phyloP scores from a whole-genome alignment of 2,329 filamentous ascomycete genomes.

The Ophiostoma pallidulum region DNA sequence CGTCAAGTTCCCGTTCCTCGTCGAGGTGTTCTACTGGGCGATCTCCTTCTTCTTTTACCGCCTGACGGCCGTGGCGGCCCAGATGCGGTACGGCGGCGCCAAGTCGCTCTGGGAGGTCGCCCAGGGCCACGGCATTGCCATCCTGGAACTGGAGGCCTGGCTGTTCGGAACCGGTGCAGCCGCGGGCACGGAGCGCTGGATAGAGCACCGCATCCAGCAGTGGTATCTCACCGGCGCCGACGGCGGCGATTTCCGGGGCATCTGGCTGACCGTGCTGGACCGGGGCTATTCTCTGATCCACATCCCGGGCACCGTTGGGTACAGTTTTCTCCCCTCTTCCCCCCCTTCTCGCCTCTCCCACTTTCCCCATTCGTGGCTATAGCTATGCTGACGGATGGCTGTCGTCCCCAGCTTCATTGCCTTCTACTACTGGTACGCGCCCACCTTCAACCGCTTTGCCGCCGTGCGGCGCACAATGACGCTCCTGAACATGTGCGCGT shows the following conservation, averaged over 20 bases:
- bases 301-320: conserved; percentile 41
- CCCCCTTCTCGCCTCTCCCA: not conserved
- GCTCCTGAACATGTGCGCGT: conserved; percentile 51
- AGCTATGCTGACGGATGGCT: conserved; percentile 12
- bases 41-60: conserved; percentile 57
- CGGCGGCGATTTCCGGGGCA: conserved; percentile 24
- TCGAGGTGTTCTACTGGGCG: conserved; percentile 68
- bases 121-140: conserved; percentile 32
- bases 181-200: conserved; percentile 26
- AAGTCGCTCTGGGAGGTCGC: conserved; percentile 35
- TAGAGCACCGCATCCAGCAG: conserved; percentile 35
- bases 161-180: conserved; percentile 19
- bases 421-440: conserved; percentile 53
- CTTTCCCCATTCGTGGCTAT: not conserved
- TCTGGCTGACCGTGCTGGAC: conserved; percentile 35
- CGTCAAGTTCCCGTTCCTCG: conserved; percentile 56
- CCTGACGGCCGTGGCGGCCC: conserved; percentile 43
- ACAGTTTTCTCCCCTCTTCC: conserved; percentile 3
- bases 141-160: conserved; percentile 32
- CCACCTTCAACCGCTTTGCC: conserved; percentile 28
- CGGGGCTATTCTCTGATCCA: conserved; percentile 41
- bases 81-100: conserved; percentile 41
- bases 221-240: conserved; percentile 34
- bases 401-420: conserved; percentile 45
- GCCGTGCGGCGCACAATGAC: conserved; percentile 36